Conservation (phyloP, 1,284 basidiomycete species). For the Lentinula novae-zelandiae region DNA sequence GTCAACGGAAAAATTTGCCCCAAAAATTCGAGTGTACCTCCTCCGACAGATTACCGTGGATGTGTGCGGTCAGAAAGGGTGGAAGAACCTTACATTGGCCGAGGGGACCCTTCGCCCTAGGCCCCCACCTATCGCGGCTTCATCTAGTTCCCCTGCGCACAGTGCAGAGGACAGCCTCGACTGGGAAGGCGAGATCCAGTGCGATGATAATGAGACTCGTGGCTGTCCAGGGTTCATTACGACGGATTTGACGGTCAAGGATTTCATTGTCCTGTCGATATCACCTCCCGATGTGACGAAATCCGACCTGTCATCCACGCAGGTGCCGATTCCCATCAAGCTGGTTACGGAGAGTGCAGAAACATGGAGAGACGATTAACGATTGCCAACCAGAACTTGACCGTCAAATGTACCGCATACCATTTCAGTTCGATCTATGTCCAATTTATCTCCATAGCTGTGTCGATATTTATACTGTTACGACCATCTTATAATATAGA, state of each 20-base stretch:
- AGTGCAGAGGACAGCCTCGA: constrained; percentile 20
- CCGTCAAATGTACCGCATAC: not conserved
- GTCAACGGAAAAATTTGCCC: not conserved
- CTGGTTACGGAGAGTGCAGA: constrained; percentile 48
- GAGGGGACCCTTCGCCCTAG: constrained; percentile 9
- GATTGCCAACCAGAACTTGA: too few relatives aligned
- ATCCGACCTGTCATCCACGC: constrained; percentile 31
- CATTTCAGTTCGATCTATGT: not conserved
- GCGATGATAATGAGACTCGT: constrained; percentile 17
- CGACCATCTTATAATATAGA: not conserved
- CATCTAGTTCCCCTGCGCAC: not conserved
- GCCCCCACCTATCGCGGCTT: constrained; percentile 10
- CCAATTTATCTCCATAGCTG: not conserved
- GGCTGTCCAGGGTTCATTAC: constrained; percentile 24
- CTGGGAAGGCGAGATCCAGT: constrained; percentile 29
- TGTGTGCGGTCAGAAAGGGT: constrained; percentile 11
- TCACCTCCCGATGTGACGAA: constrained; percentile 21
- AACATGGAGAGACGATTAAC: constrained; percentile 2
- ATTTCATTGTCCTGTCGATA: constrained; percentile 48
- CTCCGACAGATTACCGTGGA: constrained; percentile 7
- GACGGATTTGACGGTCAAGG: constrained; percentile 27
- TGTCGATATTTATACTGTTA: not conserved
- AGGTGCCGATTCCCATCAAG: constrained; percentile 43
- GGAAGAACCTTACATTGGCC: constrained; percentile 11
- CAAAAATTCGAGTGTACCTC: constrained; percentile 7